phyloP scores from a whole-genome alignment of 331 rosid species.

The Quercus phellos region DNA sequence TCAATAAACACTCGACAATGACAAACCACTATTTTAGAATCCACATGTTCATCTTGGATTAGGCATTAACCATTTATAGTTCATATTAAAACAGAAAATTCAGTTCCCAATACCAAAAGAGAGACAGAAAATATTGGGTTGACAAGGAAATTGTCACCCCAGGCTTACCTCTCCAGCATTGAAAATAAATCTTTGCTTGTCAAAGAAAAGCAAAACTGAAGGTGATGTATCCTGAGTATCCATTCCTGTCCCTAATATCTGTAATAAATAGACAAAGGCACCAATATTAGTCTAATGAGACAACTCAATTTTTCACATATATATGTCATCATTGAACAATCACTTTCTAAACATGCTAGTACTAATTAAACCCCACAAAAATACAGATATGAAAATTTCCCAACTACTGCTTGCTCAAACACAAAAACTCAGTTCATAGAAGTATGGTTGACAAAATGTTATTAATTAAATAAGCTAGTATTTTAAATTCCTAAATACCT shows the following conservation, averaged over 20 bases:
- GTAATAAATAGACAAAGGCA: background rate
- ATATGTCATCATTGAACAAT: background rate
- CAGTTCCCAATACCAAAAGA: background rate
- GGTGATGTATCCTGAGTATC: slow-evolving; percentile 88
- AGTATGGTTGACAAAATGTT: background rate
- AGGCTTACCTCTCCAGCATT: slow-evolving; percentile 75
- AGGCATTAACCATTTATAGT: background rate
- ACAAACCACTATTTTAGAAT: background rate
- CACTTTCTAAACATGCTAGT: background rate
- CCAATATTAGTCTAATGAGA: background rate
- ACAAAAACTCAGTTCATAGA: background rate
- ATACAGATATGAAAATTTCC: background rate
- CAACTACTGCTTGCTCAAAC: background rate
- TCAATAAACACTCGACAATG: background rate
- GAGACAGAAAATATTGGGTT: background rate
- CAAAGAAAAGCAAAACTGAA: slow-evolving; percentile 76
- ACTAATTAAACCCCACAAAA: background rate
- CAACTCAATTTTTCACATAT: background rate
- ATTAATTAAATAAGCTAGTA: background rate
- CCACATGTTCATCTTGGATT: background rate
- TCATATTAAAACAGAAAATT: background rate
- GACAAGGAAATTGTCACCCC: background rate
- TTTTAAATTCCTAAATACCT: background rate
- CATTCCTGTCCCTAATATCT: slow-evolving; percentile 82
- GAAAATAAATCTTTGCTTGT: slow-evolving; percentile 70